Evolutionary conservation across 164 flowering plant species (phyloP).

Genomic region (Magnolia kwangsiensis): DNA sequence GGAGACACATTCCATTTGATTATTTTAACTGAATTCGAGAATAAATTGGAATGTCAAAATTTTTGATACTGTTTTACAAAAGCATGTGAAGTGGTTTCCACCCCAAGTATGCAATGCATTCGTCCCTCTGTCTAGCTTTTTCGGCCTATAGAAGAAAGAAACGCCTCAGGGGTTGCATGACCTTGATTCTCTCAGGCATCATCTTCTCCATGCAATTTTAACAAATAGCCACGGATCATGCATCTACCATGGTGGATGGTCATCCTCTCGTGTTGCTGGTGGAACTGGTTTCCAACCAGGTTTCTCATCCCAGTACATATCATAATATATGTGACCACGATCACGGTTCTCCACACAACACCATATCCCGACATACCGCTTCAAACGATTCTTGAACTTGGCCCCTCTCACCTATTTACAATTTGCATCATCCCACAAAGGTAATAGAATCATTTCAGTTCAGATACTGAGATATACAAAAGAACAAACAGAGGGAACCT

Average conservation of each 20-base stretch:
- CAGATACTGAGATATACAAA: background rate
- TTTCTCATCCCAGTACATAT: conserved; percentile 99
- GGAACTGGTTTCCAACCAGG: conserved; percentile 86
- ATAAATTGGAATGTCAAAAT: background rate
- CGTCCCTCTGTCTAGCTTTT: background rate
- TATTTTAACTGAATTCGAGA: background rate
- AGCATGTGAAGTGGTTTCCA: background rate
- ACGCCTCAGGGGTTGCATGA: background rate
- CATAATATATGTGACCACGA: conserved; percentile 91
- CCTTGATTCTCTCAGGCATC: background rate
- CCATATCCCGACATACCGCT: conserved; percentile 84
- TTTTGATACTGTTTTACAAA: background rate
- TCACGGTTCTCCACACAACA: conserved; percentile 63
- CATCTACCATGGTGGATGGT: conserved; percentile 62
- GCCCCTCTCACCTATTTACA: conserved; percentile 53
- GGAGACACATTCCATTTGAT: background rate
- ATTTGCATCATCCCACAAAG: background rate
- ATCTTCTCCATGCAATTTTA: background rate
- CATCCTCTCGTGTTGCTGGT: conserved; percentile 63
- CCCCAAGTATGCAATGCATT: background rate
- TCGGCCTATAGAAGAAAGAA: background rate
- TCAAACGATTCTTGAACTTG: conserved; percentile 75
- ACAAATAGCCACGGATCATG: background rate
- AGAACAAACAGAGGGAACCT: background rate
- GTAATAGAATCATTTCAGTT: background rate